Evolutionary conservation across 768 basidiomycete genomes (phyloP), one percentile per base, ranked within the genome.

Genomic region (Phanerochaete sordida): DNA sequence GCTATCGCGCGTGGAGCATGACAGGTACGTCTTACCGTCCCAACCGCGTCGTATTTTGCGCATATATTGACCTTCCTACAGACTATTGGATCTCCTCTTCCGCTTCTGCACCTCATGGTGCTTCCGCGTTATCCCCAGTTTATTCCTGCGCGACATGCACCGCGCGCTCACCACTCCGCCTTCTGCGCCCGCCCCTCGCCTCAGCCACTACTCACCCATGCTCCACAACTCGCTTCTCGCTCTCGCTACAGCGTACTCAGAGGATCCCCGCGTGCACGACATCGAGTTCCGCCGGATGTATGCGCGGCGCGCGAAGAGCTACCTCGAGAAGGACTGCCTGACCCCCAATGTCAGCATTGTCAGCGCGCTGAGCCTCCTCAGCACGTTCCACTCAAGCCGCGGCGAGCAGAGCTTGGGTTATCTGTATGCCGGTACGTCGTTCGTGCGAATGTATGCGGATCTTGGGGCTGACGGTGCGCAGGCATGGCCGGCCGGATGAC

Each of bases 151-250:
- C 27, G 78, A 79, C 65, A 78, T 79, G 78, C 70, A 74, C 49
- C 73, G 72, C 47, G 71, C 69, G 27, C 68, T 79, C 37, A 68
- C 65, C 35, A 51, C 65, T 4, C 72, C 75, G 8, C 64, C 52
- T 0, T 59, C 60, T 1, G 58, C 67, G 1, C 60, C 65, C 0
- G 67, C 68, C 11, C 78, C 78, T 0, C 79, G 79, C 60, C 79
- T 79, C 0, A 70, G 81, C 1, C 85, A 88, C 63, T 90, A 89
- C 69, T 87, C 85, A 2, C 85, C 87, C 0, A 84, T 89, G 81
- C 76, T 89, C 8, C 88, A 90, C 72, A 90, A 90, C 63, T 79
- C 86, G 1, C 75, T 87, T 2, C 71, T 90, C 46, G 76, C 74
- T 15, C 73, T 81, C 51, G 77, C 74, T 8, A 66, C 74, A 2